Evolutionary conservation across 306 rosid species (phyloP).

Genomic region (Crataegus laevigata): DNA sequence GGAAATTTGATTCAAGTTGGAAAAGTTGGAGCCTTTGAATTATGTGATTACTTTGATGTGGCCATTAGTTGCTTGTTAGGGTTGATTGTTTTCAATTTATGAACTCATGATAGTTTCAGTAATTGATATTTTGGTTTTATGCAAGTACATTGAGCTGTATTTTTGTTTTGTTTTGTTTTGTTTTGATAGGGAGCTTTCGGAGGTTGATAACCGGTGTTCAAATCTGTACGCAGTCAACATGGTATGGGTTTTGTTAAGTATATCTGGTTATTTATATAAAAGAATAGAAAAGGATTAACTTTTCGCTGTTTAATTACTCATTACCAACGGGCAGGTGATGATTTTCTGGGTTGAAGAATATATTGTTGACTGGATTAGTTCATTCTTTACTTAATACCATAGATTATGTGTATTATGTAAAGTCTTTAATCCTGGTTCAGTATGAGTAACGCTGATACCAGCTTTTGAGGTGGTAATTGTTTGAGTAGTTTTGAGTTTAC

Average conservation of each 20-base stretch:
- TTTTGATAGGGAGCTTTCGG: slow-evolving; percentile 5
- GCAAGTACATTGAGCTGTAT: neutral
- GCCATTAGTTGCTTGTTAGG: neutral
- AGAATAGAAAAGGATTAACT: neutral
- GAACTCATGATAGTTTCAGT: neutral
- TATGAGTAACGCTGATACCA: neutral
- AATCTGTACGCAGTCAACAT: neutral
- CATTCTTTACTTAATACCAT: neutral
- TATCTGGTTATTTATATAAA: neutral
- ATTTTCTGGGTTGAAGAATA: neutral
- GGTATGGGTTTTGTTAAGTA: slow-evolving; percentile 1
- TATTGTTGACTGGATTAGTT: neutral
- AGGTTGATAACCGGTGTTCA: neutral
- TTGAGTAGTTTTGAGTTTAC: neutral
- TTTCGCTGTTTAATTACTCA: neutral
- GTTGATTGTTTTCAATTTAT: neutral
- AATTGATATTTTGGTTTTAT: neutral
- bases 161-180: neutral
- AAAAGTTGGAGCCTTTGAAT: neutral
- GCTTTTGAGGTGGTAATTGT: neutral
- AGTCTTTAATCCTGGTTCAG: neutral
- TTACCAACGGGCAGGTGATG: neutral
- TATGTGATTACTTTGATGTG: neutral
- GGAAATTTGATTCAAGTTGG: neutral
- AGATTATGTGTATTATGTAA: neutral